Percentiles rank a stretch among this genome's conserved stretches.
Evolutionary conservation across 345 rosid genomes (phyloP).

Genomic region (thale cress (Arabidopsis thaliana)): DNA sequence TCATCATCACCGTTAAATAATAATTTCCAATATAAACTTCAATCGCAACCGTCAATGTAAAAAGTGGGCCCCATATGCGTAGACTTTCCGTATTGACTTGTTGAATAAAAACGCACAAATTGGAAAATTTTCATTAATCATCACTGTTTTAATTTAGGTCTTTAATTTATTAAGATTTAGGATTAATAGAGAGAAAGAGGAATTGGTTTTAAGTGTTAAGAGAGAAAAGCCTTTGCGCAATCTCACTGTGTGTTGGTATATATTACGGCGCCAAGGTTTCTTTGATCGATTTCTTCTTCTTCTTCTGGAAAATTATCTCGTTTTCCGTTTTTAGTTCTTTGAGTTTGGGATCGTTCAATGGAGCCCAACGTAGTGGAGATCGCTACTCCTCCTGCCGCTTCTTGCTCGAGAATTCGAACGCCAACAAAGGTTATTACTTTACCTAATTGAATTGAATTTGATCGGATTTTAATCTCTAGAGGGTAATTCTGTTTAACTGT

Average conservation of each 20-base stretch:
- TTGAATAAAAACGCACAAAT: constrained; percentile 23
- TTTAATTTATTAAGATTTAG: constrained; percentile 21
- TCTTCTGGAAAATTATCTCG: constrained; percentile 18
- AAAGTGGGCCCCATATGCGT: not conserved
- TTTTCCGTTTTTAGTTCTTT: constrained; percentile 37
- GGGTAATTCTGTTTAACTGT: constrained; percentile 16
- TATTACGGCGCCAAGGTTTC: constrained; percentile 46
- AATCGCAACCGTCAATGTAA: not conserved
- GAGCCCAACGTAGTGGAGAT: constrained; percentile 75
- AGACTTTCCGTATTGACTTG: constrained; percentile 40
- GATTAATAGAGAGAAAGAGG: not conserved
- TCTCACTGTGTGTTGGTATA: constrained; percentile 32
- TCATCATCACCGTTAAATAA: constrained; percentile 5
- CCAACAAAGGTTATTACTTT: constrained; percentile 55
- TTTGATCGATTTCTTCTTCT: constrained; percentile 35
- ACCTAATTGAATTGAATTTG: not conserved
- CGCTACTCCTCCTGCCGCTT: constrained; percentile 51
- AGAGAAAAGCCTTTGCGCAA: constrained; percentile 4
- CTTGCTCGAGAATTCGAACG: constrained; percentile 46
- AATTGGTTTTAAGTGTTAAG: constrained; percentile 9
- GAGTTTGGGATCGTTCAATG: constrained; percentile 47
- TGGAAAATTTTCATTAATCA: not conserved
- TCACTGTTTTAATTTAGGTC: constrained; percentile 22
- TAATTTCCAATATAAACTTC: not conserved
- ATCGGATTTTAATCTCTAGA: not conserved